Evolutionary conservation across 2,329 filamentous ascomycete genomes (phyloP).

Genomic region (Cladosporium sp.): DNA sequence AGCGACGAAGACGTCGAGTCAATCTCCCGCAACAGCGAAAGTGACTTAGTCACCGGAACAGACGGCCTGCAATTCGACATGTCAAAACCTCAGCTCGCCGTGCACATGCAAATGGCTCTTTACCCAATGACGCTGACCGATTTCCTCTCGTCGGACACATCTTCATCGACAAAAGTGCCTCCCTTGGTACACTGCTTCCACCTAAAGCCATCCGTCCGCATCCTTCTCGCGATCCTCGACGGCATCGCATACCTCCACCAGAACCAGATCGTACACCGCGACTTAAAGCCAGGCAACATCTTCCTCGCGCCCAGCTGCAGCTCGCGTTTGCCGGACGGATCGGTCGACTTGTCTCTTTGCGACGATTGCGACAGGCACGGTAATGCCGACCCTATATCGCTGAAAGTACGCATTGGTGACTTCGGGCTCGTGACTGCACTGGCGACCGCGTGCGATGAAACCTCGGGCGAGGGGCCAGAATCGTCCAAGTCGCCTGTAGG

Average conservation of each 20-base stretch:
- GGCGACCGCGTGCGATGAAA: slow-evolving; percentile 33
- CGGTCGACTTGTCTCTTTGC: slow-evolving; percentile 50
- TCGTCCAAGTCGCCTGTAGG: slow-evolving; percentile 47
- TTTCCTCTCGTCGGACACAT: slow-evolving; percentile 45
- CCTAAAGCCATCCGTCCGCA: slow-evolving; percentile 54
- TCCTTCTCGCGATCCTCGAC: slow-evolving; percentile 61
- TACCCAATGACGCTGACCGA: slow-evolving; percentile 63
- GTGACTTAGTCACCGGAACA: slow-evolving; percentile 16
- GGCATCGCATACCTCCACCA: slow-evolving; percentile 66
- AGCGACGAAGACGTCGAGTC: slow-evolving; percentile 49
- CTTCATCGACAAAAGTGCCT: slow-evolving; percentile 19
- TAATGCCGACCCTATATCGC: slow-evolving; percentile 23
- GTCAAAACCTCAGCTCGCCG: slow-evolving; percentile 41
- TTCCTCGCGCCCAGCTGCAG: slow-evolving; percentile 56
- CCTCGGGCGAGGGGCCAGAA: background rate
- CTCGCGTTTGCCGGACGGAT: slow-evolving; percentile 36
- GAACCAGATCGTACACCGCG: slow-evolving; percentile 63
- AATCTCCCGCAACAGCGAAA: slow-evolving; percentile 35
- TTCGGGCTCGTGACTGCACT: slow-evolving; percentile 65
- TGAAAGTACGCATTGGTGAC: slow-evolving; percentile 62
- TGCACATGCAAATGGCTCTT: slow-evolving; percentile 69
- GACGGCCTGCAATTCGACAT: slow-evolving; percentile 10
- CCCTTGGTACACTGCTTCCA: slow-evolving; percentile 62
- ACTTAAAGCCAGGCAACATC: slow-evolving; percentile 69
- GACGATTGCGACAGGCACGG: slow-evolving; percentile 40